Base-by-base conservation (phyloP, 352 stramenopile species). In the Phytophthora colocasiae region DNA sequence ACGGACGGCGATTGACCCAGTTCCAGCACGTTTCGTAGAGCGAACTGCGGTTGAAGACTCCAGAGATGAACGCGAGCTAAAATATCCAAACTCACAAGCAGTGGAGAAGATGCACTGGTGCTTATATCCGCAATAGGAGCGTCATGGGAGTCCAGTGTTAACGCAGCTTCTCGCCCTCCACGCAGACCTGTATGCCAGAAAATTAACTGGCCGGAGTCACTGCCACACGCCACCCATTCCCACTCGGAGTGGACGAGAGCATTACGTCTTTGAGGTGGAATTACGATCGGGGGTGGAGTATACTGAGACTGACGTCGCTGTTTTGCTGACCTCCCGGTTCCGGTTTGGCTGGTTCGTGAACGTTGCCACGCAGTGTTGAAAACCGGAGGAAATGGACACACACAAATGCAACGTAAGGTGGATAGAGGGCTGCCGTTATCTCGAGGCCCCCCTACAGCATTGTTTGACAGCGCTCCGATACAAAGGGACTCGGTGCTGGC, bases 171-270 rank as follows among this genome's bases (percentile, higher is more conserved):
- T 56, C 77, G 53, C 77, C 81, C 39, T 68, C 57, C 75, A 3
- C 66, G 69, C 17, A 88, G 59, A 3, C 80, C 78, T 11, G 85
- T 86, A 66, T 90, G 80, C 82, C 82, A 91, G 54, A 90, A 93
- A 26, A 93, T 47, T 44, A 93, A 52, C 34, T 93, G 77, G 6
- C 85, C 85, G 15, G 73, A 77, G 53, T 90, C 81, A 15, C 69
- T 86, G 19, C 85, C 85, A 32, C 78, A 90, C 36, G 79, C 82
- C 31, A 93, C 39, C 85, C 85, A 93, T 51, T 90, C 74, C 49
- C 73, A 78, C 19, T 86, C 69, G 17, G 78, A 87, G 15, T 75
- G 58, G n/a, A 83, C 63, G 12, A 85, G 45, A 46, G 70, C 57
- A 56, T 66, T 68, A 55, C 67, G 66, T 3, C 65, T 53, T 1